Conservation (phyloP, 129 eudicot species). For the Silybum marianum region DNA sequence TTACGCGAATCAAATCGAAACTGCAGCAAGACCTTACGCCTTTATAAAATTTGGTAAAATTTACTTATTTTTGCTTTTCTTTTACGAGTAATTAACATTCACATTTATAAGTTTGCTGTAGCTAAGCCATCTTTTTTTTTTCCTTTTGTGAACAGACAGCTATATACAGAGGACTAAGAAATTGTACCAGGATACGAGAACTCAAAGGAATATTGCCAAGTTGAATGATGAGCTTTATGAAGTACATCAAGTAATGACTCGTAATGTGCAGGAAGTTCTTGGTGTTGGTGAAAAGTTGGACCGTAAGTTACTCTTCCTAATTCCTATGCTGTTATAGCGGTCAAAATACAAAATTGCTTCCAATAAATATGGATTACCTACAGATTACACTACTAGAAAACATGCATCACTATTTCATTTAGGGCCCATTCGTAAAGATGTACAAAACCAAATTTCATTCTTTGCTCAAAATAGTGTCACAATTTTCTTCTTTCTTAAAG, state of each 20-base stretch:
- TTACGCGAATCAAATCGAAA: slow-evolving; percentile 90
- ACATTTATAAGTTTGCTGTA: neutral
- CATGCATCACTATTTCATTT: neutral
- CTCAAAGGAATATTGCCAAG: slow-evolving; percentile 87
- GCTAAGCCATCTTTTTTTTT: neutral
- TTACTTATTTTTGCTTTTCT: neutral
- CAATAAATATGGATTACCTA: no score
- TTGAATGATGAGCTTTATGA: slow-evolving; percentile 96
- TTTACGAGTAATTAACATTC: neutral
- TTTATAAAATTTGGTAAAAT: slow-evolving; percentile 86
- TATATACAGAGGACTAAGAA: slow-evolving; percentile 92
- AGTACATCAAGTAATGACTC: slow-evolving; percentile 99
- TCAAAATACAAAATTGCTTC: no score
- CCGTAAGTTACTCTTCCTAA: slow-evolving; percentile 52
- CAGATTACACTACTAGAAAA: neutral
- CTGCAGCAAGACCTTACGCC: slow-evolving; percentile 98
- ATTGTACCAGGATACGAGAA: slow-evolving; percentile 94
- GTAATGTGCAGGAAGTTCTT: slow-evolving; percentile 98
- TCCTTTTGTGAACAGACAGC: slow-evolving; percentile 56
- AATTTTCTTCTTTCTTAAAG: no score
- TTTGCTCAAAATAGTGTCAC: no score
- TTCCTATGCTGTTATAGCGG: no score
- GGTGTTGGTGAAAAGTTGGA: slow-evolving; percentile 99
- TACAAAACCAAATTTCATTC: no score
- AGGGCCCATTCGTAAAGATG: no score